Evolutionary conservation across 352 stramenopile genomes (phyloP), one percentile per base, ranked within the genome.

Genomic region (Phytophthora capsici): DNA sequence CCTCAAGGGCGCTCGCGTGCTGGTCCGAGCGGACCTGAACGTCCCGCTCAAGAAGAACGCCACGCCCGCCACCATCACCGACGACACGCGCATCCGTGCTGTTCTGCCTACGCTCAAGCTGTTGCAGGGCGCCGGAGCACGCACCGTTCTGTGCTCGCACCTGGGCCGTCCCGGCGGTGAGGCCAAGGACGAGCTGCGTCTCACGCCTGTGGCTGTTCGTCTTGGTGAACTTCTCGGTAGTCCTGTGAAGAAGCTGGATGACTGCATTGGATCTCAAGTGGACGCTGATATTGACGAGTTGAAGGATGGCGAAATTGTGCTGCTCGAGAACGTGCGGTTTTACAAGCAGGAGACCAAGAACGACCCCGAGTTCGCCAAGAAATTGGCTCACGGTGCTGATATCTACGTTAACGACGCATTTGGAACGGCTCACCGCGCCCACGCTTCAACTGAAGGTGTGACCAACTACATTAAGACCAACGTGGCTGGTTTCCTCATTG

Each of bases 11-110:
- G 98, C 98, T 79, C 98, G 96, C 51, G 97, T 99, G 50, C 84
- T 99, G 41, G 93, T 99, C 40, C 93, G 98, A 63, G 98, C 96
- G 37, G 98, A 99, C 84, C 90, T 99, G 47, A 99, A 99, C 78
- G 98, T 99, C 54, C 98, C 98, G n/a, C 92, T 99, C 66, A 80
- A 87, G 71, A 96, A 96, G 74, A 83, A 89, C 58, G 57, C 74
- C 63, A 88, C 79, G 72, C 95, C 96, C 68, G 77, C 88, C 19
- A 96, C 72, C 19, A 99, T 99, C 86, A 98, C 97, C 40, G 97
- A 99, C 49, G 83, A 93, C 69, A 93, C 83, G 52, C 96, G 98
- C 59, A 99, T 99, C 81, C 91, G 97, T 26, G 97, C 88, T 8
- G 84, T 90, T 71, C 67, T 99, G 69, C 84, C 98, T 10, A 99